Percentiles rank a stretch among this genome's conserved stretches.
phyloP scores from a whole-genome alignment of 192 early-diverging fungal species.

The Pilobolus umbonatus region DNA sequence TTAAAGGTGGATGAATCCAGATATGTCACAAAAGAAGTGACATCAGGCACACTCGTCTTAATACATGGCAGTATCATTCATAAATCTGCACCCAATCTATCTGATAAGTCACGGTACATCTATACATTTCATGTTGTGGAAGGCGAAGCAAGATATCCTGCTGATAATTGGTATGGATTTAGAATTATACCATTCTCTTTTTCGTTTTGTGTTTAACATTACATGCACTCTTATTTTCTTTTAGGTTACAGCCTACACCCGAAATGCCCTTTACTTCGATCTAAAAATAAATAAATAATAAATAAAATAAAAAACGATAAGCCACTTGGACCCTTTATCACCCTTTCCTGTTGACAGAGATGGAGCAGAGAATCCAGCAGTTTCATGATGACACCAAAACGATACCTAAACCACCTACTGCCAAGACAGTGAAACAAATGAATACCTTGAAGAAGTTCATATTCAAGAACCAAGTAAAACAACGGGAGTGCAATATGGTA shows the following conservation, averaged over 20 bases:
- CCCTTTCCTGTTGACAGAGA: background rate
- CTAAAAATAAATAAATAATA: slow-evolving; percentile 1
- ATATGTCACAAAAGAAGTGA: slow-evolving; percentile 55
- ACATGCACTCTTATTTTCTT: too few species aligned
- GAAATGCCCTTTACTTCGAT: slow-evolving; percentile 9
- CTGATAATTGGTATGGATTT: slow-evolving; percentile 73
- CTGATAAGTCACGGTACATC: slow-evolving; percentile 75
- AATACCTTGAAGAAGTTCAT: slow-evolving; percentile 23
- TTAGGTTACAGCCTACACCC: slow-evolving; percentile 13
- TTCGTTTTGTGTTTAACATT: too few species aligned
- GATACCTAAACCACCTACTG: slow-evolving; percentile 20
- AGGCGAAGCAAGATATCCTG: slow-evolving; percentile 61
- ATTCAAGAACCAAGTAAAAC: slow-evolving; percentile 21
- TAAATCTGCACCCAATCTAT: slow-evolving; percentile 75
- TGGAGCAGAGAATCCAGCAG: slow-evolving; percentile 27
- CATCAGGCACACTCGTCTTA: slow-evolving; percentile 74
- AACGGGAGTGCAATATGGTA: background rate
- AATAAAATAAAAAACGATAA: too few species aligned
- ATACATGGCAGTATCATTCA: slow-evolving; percentile 88
- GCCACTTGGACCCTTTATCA: background rate
- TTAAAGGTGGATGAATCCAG: slow-evolving; percentile 39
- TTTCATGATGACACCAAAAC: slow-evolving; percentile 27
- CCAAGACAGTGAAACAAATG: slow-evolving; percentile 23
- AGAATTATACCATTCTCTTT: too few species aligned
- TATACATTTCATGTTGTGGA: slow-evolving; percentile 97